Percentiles rank a stretch among this genome's conserved stretches.
These are phyloP conservation scores for Musa beccarii DNA, from an alignment of 176 grass and related monocot species.

Conservation along the genomic window DNA sequence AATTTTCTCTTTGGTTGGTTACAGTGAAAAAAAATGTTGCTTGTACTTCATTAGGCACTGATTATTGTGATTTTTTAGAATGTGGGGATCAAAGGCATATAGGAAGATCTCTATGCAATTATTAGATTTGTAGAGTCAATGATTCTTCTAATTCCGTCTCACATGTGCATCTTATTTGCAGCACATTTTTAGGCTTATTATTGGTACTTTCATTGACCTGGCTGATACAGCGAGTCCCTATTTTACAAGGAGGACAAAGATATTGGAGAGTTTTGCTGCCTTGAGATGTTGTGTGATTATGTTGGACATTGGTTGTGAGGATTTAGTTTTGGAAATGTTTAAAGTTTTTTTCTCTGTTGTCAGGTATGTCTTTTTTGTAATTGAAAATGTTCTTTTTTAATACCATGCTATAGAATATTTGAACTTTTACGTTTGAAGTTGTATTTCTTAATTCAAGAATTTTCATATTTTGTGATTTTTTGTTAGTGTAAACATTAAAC, in stretches of 20 bases:
- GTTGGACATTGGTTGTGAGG: slow-evolving; percentile 72
- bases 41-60: neutral
- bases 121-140: neutral
- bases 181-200: slow-evolving; percentile 92
- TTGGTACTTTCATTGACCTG: slow-evolving; percentile 67
- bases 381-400: slow-evolving; percentile 12
- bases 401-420: slow-evolving; percentile 12
- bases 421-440: neutral
- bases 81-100: neutral
- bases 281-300: slow-evolving; percentile 86
- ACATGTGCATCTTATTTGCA: slow-evolving; percentile 33
- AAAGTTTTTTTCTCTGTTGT: slow-evolving; percentile 68
- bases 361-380: slow-evolving; percentile 40
- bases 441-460: neutral
- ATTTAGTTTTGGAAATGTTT: slow-evolving; percentile 80
- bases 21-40: neutral
- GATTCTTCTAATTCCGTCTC: neutral
- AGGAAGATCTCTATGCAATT: neutral
- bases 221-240: slow-evolving; percentile 69
- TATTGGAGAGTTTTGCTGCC: slow-evolving; percentile 74
- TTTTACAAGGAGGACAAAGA: slow-evolving; percentile 85
- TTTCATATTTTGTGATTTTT: neutral
- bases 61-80: neutral
- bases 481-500: neutral
- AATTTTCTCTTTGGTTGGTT: neutral